Evolutionary conservation across 768 basidiomycete genomes (phyloP).

Genomic region (Scleroderma bovista): DNA sequence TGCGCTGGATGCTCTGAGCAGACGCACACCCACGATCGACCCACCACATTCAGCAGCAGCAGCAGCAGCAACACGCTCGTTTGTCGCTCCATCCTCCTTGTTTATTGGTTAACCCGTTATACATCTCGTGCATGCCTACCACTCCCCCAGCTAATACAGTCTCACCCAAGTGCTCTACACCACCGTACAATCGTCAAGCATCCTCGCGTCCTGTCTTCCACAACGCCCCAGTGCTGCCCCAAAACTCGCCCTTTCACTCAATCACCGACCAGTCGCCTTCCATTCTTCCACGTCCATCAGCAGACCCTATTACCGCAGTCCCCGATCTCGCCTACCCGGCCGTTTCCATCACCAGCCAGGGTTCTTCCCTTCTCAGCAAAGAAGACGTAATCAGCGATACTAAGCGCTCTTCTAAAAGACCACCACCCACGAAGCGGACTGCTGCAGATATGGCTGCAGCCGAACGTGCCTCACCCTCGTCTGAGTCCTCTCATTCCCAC

Average conservation of each 20-base stretch:
- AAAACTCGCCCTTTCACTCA: background rate
- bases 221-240: background rate
- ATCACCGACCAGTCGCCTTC: background rate
- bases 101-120: slow-evolving; percentile 17
- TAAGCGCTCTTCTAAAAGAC: slow-evolving; percentile 17
- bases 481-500: slow-evolving; percentile 42
- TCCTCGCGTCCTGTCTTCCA: slow-evolving; percentile 16
- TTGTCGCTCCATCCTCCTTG: slow-evolving; percentile 22
- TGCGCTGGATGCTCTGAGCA: slow-evolving; percentile 15
- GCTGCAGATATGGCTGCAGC: slow-evolving; percentile 17
- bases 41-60: slow-evolving; percentile 2
- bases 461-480: slow-evolving; percentile 22
- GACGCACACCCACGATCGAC: no score
- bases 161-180: slow-evolving; percentile 9
- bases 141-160: slow-evolving; percentile 19
- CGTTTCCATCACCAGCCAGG: slow-evolving; percentile 10
- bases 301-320: background rate
- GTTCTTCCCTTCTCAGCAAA: slow-evolving; percentile 10
- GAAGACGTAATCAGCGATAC: slow-evolving; percentile 17
- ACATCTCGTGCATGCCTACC: slow-evolving; percentile 18
- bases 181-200: slow-evolving; percentile 4
- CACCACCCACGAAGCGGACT: background rate
- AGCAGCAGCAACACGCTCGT: slow-evolving; percentile 3
- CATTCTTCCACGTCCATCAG: background rate
- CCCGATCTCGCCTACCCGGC: slow-evolving; percentile 9